A percentile compares a stretch with the other conserved stretches of the same genome.
Conservation (phyloP, 2,329 filamentous ascomycete species). For the Claviceps sp. region DNA sequence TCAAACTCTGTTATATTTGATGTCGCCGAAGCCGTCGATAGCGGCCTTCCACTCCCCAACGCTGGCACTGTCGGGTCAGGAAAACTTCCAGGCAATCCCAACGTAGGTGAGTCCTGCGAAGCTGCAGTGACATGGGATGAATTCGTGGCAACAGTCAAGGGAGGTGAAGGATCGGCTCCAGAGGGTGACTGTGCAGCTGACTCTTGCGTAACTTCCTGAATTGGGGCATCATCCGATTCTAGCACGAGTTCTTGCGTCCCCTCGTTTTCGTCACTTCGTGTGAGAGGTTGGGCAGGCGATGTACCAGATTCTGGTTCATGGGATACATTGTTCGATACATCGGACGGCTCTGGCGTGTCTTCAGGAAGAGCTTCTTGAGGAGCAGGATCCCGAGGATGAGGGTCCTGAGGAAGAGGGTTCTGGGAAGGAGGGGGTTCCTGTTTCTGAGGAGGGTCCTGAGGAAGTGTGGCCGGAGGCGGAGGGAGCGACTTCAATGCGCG, state of each 20-base stretch:
- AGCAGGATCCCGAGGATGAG: too few relatives aligned
- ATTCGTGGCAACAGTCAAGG: constrained; percentile 1
- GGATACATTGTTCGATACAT: neutral
- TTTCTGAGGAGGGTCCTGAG: neutral
- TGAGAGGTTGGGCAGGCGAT: neutral
- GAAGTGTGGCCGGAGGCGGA: too few relatives aligned
- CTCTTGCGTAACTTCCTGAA: neutral
- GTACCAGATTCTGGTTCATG: neutral
- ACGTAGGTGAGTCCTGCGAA: constrained; percentile 45
- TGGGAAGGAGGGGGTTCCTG: too few relatives aligned
- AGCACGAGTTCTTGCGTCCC: neutral
- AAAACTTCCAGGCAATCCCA: constrained; percentile 54
- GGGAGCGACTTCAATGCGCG: constrained; percentile 34
- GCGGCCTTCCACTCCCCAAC: constrained; percentile 34
- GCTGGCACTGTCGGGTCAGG: constrained; percentile 26
- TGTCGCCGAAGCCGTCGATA: constrained; percentile 43
- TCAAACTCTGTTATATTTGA: constrained; percentile 61
- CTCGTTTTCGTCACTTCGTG: too few relatives aligned
- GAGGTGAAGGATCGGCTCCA: neutral
- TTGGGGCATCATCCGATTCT: neutral
- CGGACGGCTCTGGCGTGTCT: neutral
- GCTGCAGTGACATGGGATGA: neutral
- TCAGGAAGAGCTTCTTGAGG: neutral
- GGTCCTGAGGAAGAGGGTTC: too few relatives aligned
- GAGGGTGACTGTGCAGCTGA: neutral